Base-by-base conservation (phyloP, 371 early-diverging fungal species). In the Mucor irregularis region DNA sequence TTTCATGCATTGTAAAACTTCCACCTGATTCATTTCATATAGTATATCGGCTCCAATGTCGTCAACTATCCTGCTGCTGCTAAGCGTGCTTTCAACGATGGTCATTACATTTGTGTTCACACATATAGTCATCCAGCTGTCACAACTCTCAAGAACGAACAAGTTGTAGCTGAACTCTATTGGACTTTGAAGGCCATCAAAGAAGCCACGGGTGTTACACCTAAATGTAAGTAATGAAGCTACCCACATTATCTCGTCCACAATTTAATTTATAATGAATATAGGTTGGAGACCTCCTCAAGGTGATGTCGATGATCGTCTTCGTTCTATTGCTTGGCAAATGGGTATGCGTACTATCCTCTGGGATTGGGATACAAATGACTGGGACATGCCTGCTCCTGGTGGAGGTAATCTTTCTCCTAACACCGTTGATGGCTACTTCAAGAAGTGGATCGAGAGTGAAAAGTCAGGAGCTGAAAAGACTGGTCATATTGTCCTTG, bases 51-150 rank as follows among this genome's bases (percentile, higher is more conserved):
- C 39, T 63, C 64, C 40, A 76, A 76, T 38, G 71, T 76, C 11
- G 54, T 56, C 1, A 66, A 53, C 26, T 70, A 56, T 35, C 77
- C 77, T 35, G 69, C 66, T 29, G 73, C 73, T 35, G 77, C 71
- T 9, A 62, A 66, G 35, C 69, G 71, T 49, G 77, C 73, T 43
- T 46, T 76, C 13, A 64, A 65, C 38, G 70, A 71, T 51, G 74
- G 80, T n/a, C 71, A 77, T 33, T 53, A 54, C 11, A 57, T 82
- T 34, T 74, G 76, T 33, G 59, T 69, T 16, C 83, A 82, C 48
- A 80, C 82, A 16, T 82, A 81, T 81, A 69, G 76, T 10, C 87
- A 87, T 56, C 80, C 76, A 22, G 53, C 57, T 14, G 68, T 84
- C 71, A 80, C 84, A 16, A 65, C 78, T 10, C 52, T 68, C 22